Evolutionary conservation across 1,284 basidiomycete genomes (phyloP), one percentile per base, ranked within the genome.

Genomic region (Cryptococcus sp.): DNA sequence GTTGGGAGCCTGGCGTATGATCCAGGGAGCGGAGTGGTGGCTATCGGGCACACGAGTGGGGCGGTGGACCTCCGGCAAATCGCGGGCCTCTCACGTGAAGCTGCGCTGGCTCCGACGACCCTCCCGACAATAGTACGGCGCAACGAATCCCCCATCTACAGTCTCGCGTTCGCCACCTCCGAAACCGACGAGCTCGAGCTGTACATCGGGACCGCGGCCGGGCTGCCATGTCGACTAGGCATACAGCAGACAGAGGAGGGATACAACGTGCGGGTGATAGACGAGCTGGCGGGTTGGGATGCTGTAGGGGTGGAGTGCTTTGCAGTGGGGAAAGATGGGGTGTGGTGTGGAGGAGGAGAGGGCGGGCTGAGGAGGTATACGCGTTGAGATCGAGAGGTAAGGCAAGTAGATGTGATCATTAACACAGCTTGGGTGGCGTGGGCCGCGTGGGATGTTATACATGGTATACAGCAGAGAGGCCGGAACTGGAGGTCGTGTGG

Each of bases 11-110:
- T 87, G 39, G 77, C 80, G 0, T 83, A 82, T 60, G 77, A 78
- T 0, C 61, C 78, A 0, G 52, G 67, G 0, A 71, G 77, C 38
- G 72, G 77, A 33, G 68, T 84, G 2, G 70, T 90, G 12, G 85
- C 82, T 0, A 85, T 85, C 2, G 88, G 87, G 0, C 82, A 84
- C n/a, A 71, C 77, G 0, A 76, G 76, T n/a, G 89, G 88, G 0
- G 66, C 85, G 4, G 79, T 87, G 0, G 76, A 79, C 6, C 60
- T 89, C 1, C 85, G 84, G 65, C 83, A 86, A 63, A 79, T 81
- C 1, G 79, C 81, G 12, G 64, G 74, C 1, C 72, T 85, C 35
- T 52, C 54, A 4, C 21, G 36, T 20, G 23, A 39, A 12, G 18
- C 49, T 15, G 46, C 28, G 6, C 24, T 11, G 18, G 18, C 49